A percentile compares a stretch with the other conserved stretches of the same genome.
Conservation (phyloP, 2,329 filamentous ascomycete genomes). For the Scytalidium sp. region DNA sequence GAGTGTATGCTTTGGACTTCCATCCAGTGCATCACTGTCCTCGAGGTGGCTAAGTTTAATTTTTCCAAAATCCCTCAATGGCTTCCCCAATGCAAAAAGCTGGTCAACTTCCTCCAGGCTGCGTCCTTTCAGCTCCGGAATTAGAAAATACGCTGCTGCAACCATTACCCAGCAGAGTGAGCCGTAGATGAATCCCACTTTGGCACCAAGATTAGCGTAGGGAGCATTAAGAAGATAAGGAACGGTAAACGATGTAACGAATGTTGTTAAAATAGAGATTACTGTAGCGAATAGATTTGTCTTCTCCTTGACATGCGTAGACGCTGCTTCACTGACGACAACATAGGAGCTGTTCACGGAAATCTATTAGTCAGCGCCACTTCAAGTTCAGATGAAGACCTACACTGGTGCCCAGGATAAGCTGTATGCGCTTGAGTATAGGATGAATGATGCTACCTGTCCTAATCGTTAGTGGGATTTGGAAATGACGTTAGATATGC, state of each 20-base stretch:
- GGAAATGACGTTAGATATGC: neutral
- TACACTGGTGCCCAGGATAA: slow-evolving; percentile 27
- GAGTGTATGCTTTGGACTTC: too few species aligned
- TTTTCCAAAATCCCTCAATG: neutral
- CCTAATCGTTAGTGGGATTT: neutral
- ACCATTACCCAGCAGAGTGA: slow-evolving; percentile 1
- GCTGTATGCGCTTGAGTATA: slow-evolving; percentile 22
- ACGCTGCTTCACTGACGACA: slow-evolving; percentile 22
- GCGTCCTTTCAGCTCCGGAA: slow-evolving; percentile 37
- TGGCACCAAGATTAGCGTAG: slow-evolving; percentile 31
- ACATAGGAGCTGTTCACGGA: slow-evolving; percentile 20
- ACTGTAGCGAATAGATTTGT: slow-evolving; percentile 26
- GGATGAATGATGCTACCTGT: slow-evolving; percentile 24
- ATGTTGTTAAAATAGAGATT: slow-evolving; percentile 28
- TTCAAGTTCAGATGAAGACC: slow-evolving; percentile 7
- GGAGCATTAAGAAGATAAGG: slow-evolving; percentile 35
- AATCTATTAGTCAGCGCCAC: neutral
- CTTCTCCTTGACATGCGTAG: slow-evolving; percentile 28
- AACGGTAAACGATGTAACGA: slow-evolving; percentile 26
- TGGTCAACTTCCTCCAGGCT: slow-evolving; percentile 37
- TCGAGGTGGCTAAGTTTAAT: too few species aligned
- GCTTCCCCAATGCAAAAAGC: slow-evolving; percentile 9
- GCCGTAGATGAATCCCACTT: slow-evolving; percentile 35
- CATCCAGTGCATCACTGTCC: too few species aligned
- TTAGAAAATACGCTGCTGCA: slow-evolving; percentile 22